Conservation (phyloP, 768 basidiomycete genomes). For the Tylopilus sp. region DNA sequence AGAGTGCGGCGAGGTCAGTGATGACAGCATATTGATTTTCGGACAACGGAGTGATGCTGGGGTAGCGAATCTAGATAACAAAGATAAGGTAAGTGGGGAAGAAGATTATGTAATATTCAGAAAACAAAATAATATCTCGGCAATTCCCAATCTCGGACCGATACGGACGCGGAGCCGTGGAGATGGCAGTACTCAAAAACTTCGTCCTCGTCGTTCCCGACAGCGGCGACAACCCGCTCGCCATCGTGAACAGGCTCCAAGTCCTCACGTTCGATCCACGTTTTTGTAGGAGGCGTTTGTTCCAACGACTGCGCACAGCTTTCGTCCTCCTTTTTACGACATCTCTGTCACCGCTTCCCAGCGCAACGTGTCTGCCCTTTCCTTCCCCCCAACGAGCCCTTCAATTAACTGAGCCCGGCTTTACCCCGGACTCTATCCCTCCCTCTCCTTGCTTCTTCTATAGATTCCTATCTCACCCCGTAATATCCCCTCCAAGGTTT, state of each 20-base stretch:
- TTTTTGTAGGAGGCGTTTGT: constrained; percentile 22
- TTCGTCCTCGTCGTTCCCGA: constrained; percentile 7
- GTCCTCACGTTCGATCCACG: constrained; percentile 29
- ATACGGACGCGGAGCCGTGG: constrained; percentile 22
- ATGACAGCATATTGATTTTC: constrained; percentile 11
- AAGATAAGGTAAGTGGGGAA: constrained; percentile 18
- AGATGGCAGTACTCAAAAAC: constrained; percentile 11
- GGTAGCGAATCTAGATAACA: neutral
- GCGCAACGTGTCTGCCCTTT: constrained; percentile 16
- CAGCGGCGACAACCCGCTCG: neutral
- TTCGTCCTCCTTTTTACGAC: constrained; percentile 24
- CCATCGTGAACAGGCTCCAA: neutral
- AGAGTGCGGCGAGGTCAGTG: constrained; percentile 2
- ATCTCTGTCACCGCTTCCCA: constrained; percentile 20
- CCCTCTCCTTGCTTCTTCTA: constrained; percentile 15
- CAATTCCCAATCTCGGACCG: constrained; percentile 24
- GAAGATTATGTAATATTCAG: constrained; percentile 11
- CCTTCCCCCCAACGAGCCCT: constrained; percentile 11
- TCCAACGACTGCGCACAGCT: constrained; percentile 15
- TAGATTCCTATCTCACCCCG: constrained; percentile 29
- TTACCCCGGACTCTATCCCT: constrained; percentile 31
- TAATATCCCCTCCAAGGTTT: constrained; percentile 23
- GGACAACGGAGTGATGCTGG: neutral
- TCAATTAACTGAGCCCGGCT: constrained; percentile 24
- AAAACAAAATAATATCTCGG: constrained; percentile 1